Percentiles rank a stretch among this genome's conserved stretches.
These are phyloP conservation scores for Trametes maxima DNA, from an alignment of 768 basidiomycete genomes.

Conservation along the genomic window DNA sequence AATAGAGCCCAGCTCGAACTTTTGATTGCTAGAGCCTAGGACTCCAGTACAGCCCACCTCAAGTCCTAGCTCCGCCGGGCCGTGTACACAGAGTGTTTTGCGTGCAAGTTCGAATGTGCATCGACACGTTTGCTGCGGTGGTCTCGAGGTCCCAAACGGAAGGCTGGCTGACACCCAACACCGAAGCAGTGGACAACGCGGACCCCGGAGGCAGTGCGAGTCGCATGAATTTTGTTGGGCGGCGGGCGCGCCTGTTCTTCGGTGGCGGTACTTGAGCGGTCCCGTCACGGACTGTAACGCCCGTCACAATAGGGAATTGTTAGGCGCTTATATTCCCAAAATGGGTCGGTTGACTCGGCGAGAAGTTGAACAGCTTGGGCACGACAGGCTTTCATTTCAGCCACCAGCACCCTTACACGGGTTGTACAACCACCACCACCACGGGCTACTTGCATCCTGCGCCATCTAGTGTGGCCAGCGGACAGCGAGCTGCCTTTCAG, in stretches of 20 bases:
- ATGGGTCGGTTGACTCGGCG: slow-evolving; percentile 11
- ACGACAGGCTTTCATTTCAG: slow-evolving; percentile 9
- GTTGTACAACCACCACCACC: slow-evolving; percentile 11
- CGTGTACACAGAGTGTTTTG: too few relatives aligned
- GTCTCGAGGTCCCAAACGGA: too few relatives aligned
- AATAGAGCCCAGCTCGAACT: too few relatives aligned
- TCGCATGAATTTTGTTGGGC: too few relatives aligned
- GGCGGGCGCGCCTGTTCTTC: neutral
- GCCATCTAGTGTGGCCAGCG: neutral
- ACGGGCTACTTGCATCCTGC: neutral
- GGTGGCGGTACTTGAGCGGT: neutral
- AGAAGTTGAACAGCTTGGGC: slow-evolving; percentile 2
- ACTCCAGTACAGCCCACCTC: too few relatives aligned
- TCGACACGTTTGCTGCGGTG: too few relatives aligned
- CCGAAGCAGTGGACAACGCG: too few relatives aligned
- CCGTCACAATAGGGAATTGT: neutral
- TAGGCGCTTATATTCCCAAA: neutral
- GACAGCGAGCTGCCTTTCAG: neutral
- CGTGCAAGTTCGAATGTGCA: too few relatives aligned
- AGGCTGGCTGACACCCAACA: too few relatives aligned
- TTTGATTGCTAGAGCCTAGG: too few relatives aligned
- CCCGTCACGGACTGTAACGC: neutral
- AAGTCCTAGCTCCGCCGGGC: too few relatives aligned
- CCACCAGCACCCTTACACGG: slow-evolving; percentile 12
- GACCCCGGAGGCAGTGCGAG: too few relatives aligned